These are phyloP conservation scores for Colletotrichum nymphaeae DNA, from an alignment of 2,329 filamentous ascomycete genomes.

Conservation along the genomic window DNA sequence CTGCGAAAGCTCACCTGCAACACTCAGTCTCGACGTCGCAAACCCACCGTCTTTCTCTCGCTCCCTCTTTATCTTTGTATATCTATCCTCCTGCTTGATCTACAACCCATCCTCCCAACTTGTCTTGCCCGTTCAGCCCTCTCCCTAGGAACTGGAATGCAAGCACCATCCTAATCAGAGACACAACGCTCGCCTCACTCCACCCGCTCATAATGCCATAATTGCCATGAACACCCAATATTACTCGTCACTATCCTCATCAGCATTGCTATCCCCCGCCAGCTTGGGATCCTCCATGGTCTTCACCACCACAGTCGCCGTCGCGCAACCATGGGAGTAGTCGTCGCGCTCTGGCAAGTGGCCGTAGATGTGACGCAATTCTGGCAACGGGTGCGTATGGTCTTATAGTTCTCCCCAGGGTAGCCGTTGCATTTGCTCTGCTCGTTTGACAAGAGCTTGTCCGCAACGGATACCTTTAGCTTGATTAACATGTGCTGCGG, in stretches of 20 bases:
- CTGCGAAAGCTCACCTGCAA: not conserved
- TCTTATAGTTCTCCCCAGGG: too few species aligned
- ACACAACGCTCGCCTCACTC: slow-evolving; percentile 26
- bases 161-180: slow-evolving; percentile 19
- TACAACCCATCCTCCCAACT: not conserved
- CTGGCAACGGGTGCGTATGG: slow-evolving; percentile 67
- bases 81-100: not conserved
- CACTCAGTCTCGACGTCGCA: not conserved
- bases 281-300: slow-evolving; percentile 32
- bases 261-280: slow-evolving; percentile 24
- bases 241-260: slow-evolving; percentile 27
- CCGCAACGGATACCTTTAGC: not conserved
- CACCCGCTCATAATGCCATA: slow-evolving; percentile 28
- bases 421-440: too few species aligned
- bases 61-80: not conserved
- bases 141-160: slow-evolving; percentile 29
- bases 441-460: not conserved
- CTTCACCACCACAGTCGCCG: slow-evolving; percentile 19
- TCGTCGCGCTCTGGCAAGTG: slow-evolving; percentile 66
- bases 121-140: slow-evolving; percentile 8
- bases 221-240: slow-evolving; percentile 31
- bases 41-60: not conserved
- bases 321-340: slow-evolving; percentile 52
- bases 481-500: not conserved
- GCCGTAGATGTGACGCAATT: slow-evolving; percentile 71